Percentiles rank a stretch among this genome's conserved stretches.
Evolutionary conservation across 768 basidiomycete species (phyloP).

Genomic region (Exsudoporus frostii): DNA sequence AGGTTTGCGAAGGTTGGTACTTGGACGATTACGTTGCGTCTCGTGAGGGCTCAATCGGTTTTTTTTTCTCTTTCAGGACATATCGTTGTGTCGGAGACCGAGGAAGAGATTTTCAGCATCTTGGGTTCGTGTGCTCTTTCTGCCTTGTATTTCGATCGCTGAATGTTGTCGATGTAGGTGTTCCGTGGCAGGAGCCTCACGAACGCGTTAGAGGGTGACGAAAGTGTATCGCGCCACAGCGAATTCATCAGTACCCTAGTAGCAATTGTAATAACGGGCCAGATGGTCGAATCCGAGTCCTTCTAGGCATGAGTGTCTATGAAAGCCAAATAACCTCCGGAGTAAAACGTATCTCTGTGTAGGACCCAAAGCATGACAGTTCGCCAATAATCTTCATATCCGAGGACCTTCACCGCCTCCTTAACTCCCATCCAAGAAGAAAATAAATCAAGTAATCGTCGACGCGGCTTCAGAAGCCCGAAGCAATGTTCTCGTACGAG

Average conservation of each 20-base stretch:
- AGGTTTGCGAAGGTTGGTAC: constrained; percentile 52
- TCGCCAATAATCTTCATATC: neutral
- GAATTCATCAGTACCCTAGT: neutral
- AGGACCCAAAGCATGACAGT: neutral
- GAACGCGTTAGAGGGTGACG: constrained; percentile 53
- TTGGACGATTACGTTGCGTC: neutral
- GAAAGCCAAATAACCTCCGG: neutral
- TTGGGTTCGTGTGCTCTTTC: constrained; percentile 41
- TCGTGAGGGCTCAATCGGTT: neutral
- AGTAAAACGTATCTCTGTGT: neutral
- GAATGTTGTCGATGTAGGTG: constrained; percentile 36
- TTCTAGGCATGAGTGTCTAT: too few species aligned
- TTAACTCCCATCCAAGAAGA: neutral
- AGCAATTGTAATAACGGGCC: neutral
- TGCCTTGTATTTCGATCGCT: neutral
- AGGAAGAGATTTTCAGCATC: constrained; percentile 80
- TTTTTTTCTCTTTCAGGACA: constrained; percentile 40
- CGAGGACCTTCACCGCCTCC: too few species aligned
- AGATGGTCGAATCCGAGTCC: neutral
- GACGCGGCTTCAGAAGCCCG: neutral
- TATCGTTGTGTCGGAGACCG: constrained; percentile 77
- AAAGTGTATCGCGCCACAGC: neutral
- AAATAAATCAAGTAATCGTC: neutral
- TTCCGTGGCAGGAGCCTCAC: constrained; percentile 82
- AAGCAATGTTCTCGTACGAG: constrained; percentile 29